phyloP scores from a whole-genome alignment of 139 green algal species.

The Nannochloris sp. region DNA sequence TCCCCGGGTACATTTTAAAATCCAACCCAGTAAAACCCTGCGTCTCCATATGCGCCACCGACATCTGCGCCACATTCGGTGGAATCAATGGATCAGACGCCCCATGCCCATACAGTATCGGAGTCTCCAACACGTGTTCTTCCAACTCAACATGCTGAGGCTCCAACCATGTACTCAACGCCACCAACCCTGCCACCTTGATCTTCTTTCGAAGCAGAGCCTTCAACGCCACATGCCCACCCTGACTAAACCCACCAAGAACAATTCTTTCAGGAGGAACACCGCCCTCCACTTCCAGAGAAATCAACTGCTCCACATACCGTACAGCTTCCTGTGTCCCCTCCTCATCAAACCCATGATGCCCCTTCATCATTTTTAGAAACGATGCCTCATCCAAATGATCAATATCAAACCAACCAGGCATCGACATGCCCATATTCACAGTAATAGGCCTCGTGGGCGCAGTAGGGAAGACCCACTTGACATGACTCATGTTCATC shows the following conservation, averaged over 20 bases:
- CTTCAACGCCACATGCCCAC: slow-evolving; percentile 34
- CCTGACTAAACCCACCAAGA: slow-evolving; percentile 30
- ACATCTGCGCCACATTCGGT: slow-evolving; percentile 4
- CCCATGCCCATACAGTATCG: slow-evolving; percentile 32
- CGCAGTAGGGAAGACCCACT: slow-evolving; percentile 36
- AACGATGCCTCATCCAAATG: slow-evolving; percentile 15
- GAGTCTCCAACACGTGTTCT: slow-evolving; percentile 2
- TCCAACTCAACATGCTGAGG: not conserved
- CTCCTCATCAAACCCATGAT: slow-evolving; percentile 8
- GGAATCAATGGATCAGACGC: slow-evolving; percentile 29
- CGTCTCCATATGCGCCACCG: slow-evolving; percentile 10
- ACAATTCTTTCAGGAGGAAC: slow-evolving; percentile 30
- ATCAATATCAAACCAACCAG: slow-evolving; percentile 45
- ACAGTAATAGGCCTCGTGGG: slow-evolving; percentile 35
- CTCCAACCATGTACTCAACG: slow-evolving; percentile 38
- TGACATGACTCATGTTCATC: slow-evolving; percentile 28
- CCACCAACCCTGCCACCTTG: slow-evolving; percentile 30
- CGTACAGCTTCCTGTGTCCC: slow-evolving; percentile 19
- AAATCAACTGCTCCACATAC: slow-evolving; percentile 20
- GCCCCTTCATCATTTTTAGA: slow-evolving; percentile 24
- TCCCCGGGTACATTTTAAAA: slow-evolving; percentile 27
- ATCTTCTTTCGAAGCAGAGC: slow-evolving; percentile 7
- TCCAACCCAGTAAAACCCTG: slow-evolving; percentile 8
- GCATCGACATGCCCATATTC: slow-evolving; percentile 38
- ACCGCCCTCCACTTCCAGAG: slow-evolving; percentile 24